Evolutionary conservation across 768 basidiomycete genomes (phyloP).

Genomic region (Auriculariales sp.): DNA sequence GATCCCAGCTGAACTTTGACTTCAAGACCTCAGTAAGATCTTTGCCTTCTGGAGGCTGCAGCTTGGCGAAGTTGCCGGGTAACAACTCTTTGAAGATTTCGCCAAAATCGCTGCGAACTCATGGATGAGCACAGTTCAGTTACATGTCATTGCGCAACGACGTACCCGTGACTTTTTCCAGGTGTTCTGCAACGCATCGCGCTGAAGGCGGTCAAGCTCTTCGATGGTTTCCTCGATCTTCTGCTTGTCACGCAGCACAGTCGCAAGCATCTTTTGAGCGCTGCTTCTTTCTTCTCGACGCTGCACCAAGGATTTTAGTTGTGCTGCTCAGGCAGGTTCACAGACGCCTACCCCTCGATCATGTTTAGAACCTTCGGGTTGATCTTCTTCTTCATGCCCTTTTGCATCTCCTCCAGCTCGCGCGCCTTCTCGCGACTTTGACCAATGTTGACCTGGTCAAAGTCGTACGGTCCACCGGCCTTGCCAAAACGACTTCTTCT

Average conservation of each 20-base stretch:
- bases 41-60: slow-evolving; percentile 85
- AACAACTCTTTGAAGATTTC: slow-evolving; percentile 89
- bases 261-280: slow-evolving; percentile 79
- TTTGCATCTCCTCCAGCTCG: slow-evolving; percentile 65
- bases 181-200: slow-evolving; percentile 83
- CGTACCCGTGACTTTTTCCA: slow-evolving; percentile 83
- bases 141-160: not conserved
- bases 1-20: slow-evolving; percentile 91
- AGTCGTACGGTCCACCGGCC: slow-evolving; percentile 69
- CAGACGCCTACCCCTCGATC: slow-evolving; percentile 79
- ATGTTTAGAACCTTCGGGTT: slow-evolving; percentile 92
- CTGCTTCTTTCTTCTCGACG: slow-evolving; percentile 83
- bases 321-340: not conserved
- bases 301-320: too few relatives aligned
- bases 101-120: slow-evolving; percentile 90
- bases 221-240: slow-evolving; percentile 92
- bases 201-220: slow-evolving; percentile 86
- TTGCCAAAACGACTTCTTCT: slow-evolving; percentile 84
- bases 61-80: slow-evolving; percentile 91
- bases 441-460: slow-evolving; percentile 44
- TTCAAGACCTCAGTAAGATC: slow-evolving; percentile 93
- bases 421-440: slow-evolving; percentile 46
- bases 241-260: slow-evolving; percentile 80
- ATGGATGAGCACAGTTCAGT: not conserved
- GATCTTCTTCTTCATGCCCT: slow-evolving; percentile 86